Evolutionary conservation across 2,329 filamentous ascomycete species (phyloP), one percentile per base, ranked within the genome.

Genomic region (Diaporthe amygdali): DNA sequence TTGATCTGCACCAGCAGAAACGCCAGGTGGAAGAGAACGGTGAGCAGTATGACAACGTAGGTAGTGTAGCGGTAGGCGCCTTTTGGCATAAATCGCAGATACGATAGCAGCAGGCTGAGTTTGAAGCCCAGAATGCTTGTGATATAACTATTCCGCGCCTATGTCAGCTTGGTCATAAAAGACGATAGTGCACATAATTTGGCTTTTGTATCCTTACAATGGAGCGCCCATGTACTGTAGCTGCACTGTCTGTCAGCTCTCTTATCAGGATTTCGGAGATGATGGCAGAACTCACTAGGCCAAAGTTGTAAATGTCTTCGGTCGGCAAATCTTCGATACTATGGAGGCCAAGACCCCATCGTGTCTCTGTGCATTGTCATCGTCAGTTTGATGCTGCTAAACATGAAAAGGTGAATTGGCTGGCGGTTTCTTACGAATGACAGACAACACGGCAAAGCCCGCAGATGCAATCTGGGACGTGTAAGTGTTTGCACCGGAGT

Each of bases 41-140:
- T 81, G 1, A 79, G 74, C 0, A 80, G 74, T 1, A 82, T 80
- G n/a, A 83, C 77, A 9, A 70, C 73, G 10, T 82, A 76, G 0
- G 83, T 81, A 1, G 75, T 67, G 7, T 76, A 74, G 32, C 80
- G 79, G 52, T 84, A 84, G 3, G 68, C 47, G 0, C 78, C 78
- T 2, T 80, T 78, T 1, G 84, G 80, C 4, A 85, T 81, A 17
- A 87, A 84, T 1, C 85, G 83, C 0, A 86, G 77, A 22, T 85
- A 84, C 1, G 83, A 83, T 2, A 84, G 77, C 5, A 87, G 75
- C 2, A 87, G 76, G 39, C 84, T 80, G 25, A 86, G 76, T 69
- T 87, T 87, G 76, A 87, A 87, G 1, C 81, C 82, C 3, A 85
- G 78, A 30, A 87, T 84, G 44, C 80, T 81, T 14, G 77, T 72